phyloP scores from a whole-genome alignment of 176 grass and related monocot genomes.

The Avena insularis region DNA sequence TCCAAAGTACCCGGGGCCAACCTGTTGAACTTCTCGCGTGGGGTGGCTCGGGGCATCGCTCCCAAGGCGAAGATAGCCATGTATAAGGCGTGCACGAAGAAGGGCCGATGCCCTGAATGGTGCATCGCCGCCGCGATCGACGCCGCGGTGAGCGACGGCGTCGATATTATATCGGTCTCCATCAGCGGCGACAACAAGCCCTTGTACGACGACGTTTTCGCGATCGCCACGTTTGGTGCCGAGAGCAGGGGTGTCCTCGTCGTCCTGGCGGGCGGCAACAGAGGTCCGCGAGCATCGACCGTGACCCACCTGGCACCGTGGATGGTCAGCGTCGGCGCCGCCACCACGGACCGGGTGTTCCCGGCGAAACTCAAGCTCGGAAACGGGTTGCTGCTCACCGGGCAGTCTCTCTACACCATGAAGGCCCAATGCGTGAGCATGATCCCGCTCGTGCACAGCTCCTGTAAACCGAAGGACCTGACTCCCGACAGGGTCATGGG shows the following conservation, averaged over 20 bases:
- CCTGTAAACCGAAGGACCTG: neutral
- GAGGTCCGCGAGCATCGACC: neutral
- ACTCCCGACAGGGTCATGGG: slow-evolving; percentile 38
- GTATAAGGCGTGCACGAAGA: neutral
- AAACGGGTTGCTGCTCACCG: slow-evolving; percentile 29
- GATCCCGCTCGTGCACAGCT: neutral
- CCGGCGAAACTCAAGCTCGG: slow-evolving; percentile 41
- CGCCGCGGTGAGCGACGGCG: slow-evolving; percentile 38
- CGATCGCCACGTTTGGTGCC: slow-evolving; percentile 38
- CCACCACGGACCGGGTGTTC: slow-evolving; percentile 43
- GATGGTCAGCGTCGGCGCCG: slow-evolving; percentile 49
- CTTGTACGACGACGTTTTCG: slow-evolving; percentile 8
- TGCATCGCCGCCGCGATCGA: slow-evolving; percentile 23
- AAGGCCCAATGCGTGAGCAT: neutral
- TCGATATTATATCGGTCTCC: slow-evolving; percentile 52
- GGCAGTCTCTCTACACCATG: slow-evolving; percentile 42
- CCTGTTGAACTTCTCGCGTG: neutral
- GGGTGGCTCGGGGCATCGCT: slow-evolving; percentile 19
- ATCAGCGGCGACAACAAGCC: neutral
- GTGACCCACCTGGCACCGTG: slow-evolving; percentile 33
- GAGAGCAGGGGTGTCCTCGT: slow-evolving; percentile 40
- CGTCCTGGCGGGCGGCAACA: slow-evolving; percentile 31
- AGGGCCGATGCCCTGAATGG: neutral
- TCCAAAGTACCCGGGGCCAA: slow-evolving; percentile 6
- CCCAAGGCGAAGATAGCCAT: slow-evolving; percentile 40